Base-by-base conservation (phyloP, 2,329 filamentous ascomycete genomes). In the Pyrenophora teres region DNA sequence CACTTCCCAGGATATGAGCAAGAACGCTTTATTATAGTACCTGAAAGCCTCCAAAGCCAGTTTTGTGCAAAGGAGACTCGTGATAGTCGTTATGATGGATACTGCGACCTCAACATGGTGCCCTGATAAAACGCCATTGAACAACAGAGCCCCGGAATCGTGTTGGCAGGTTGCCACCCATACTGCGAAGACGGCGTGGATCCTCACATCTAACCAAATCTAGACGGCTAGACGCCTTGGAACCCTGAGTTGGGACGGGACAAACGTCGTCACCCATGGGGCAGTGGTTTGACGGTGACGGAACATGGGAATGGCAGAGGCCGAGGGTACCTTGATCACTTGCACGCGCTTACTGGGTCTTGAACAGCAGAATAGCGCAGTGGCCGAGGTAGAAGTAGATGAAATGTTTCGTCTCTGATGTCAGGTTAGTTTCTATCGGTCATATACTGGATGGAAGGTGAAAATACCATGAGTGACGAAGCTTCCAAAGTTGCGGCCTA, bases 351-450 rank as follows among this genome's bases (percentile, higher is more conserved):
- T 73, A 97, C 85, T 97, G 93, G 35, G 94, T 99, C 84, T 99
- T 99, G 86, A 97, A 99, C 46, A 99, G 87, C 50, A 99, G 84
- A 73, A 99, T 97, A 54, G 94, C 94, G 76, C 92, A 97, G 82
- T 97, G 94, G 47, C 94, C 94, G 54, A 99, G 88, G 80, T 99
- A 99, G 81, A 99, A 99, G 81, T 99, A 99, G 75, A 99, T 97
- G 81, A 99, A 99, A 78, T 99, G 94, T 80, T 97, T 97, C 23
- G 94, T 97, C 77, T 97, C 94, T 97, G 79, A 32, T 36, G 7
- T 3, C 5, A 12, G 19, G 41, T 71, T 30, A 70, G 70, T 38
- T 5, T 12, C 13, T 2, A 13, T 15, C 8, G 6, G 10, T 12
- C 23, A 23, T 12, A 16, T 3, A 6, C 27, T 18, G 12, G 3